phyloP scores from a whole-genome alignment of 2,329 filamentous ascomycete genomes.

The Cordyceps javanica region DNA sequence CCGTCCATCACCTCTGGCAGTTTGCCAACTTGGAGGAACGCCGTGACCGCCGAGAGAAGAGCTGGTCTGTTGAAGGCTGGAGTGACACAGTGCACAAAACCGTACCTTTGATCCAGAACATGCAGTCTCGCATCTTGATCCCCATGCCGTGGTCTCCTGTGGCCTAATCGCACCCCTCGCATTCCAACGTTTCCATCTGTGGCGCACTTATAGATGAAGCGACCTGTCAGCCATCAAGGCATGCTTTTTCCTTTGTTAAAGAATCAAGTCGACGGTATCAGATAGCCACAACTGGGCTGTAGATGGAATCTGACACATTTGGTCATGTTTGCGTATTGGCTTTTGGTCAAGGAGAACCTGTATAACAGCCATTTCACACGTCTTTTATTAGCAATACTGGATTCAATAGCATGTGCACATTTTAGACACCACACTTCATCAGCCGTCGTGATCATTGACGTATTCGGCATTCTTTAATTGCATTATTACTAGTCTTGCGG shows the following conservation, averaged over 20 bases:
- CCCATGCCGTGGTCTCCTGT: slow-evolving; percentile 97
- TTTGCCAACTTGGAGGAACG: slow-evolving; percentile 95
- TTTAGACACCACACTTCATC: not conserved
- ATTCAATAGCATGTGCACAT: slow-evolving; percentile 5
- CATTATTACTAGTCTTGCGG: slow-evolving; percentile 21
- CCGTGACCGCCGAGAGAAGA: slow-evolving; percentile 83
- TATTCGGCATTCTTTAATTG: not conserved
- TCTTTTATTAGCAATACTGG: slow-evolving; percentile 7
- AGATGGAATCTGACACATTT: not conserved
- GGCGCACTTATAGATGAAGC: slow-evolving; percentile 10
- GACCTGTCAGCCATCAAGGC: not conserved
- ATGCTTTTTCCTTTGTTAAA: slow-evolving; percentile 9
- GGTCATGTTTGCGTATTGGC: not conserved
- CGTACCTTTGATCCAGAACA: slow-evolving; percentile 89
- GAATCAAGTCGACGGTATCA: not conserved
- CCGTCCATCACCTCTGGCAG: slow-evolving; percentile 97
- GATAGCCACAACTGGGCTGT: not conserved
- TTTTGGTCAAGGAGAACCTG: slow-evolving; percentile 1
- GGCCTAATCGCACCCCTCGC: slow-evolving; percentile 42
- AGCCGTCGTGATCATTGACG: not conserved
- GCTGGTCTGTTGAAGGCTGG: slow-evolving; percentile 94
- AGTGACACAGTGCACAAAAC: slow-evolving; percentile 97
- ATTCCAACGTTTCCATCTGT: slow-evolving; percentile 4
- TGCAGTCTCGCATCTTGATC: slow-evolving; percentile 91
- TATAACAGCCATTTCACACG: slow-evolving; percentile 9